Evolutionary conservation across 73 alveolate species (phyloP).

Genomic region (Diophrys sp.): DNA sequence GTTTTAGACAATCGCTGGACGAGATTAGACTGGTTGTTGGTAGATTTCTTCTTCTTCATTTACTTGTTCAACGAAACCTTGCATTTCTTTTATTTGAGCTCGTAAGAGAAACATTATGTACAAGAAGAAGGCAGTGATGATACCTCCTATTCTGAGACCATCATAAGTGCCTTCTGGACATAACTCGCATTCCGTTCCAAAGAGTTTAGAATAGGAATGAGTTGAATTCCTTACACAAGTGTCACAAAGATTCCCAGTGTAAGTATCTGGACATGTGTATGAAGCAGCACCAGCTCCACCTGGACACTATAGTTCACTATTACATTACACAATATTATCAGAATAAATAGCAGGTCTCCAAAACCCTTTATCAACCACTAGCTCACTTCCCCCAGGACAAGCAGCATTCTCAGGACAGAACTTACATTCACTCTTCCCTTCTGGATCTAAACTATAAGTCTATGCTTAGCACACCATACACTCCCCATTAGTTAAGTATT

Average conservation of each 20-base stretch:
- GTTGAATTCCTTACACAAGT: constrained; percentile 22
- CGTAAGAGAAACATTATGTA: not conserved
- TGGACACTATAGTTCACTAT: constrained; percentile 26
- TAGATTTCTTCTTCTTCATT: not conserved
- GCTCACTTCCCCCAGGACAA: constrained; percentile 49
- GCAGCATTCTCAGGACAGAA: constrained; percentile 37
- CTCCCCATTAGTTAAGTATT: too few species aligned
- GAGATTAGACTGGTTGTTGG: not conserved
- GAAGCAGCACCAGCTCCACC: constrained; percentile 8
- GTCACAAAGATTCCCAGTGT: constrained; percentile 36
- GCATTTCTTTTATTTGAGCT: too few species aligned
- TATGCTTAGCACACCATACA: too few species aligned
- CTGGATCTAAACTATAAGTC: too few species aligned
- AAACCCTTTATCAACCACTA: constrained; percentile 44
- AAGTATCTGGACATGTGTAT: constrained; percentile 9
- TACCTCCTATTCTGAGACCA: constrained; percentile 20
- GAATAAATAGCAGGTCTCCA: constrained; percentile 31
- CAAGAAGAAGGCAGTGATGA: not conserved
- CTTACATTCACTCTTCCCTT: too few species aligned
- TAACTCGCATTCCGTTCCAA: constrained; percentile 22
- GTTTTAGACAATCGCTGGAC: not conserved
- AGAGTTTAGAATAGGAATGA: constrained; percentile 13
- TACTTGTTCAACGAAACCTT: too few species aligned
- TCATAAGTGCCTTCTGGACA: constrained; percentile 18
- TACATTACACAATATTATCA: not conserved